Percentiles rank a stretch among this genome's conserved stretches.
These are phyloP conservation scores for Sporisorium graminicola DNA, from an alignment of 1,284 basidiomycete genomes.

Conservation along the genomic window DNA sequence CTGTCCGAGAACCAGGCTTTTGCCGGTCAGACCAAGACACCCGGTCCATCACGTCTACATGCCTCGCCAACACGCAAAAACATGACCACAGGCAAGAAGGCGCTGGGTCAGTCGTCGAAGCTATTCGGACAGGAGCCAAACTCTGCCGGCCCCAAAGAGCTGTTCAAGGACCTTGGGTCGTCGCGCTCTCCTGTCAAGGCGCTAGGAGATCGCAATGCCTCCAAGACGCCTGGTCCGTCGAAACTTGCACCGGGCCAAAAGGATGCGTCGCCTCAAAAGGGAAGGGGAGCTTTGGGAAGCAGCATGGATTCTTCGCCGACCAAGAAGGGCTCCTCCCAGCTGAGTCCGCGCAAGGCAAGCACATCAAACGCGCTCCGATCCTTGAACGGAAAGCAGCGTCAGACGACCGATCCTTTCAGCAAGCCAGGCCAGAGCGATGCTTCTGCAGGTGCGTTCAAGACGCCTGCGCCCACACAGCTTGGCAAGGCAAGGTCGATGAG, in stretches of 20 bases:
- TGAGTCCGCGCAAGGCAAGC: conserved; percentile 41
- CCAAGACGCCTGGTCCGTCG: conserved; percentile 44
- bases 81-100: conserved; percentile 46
- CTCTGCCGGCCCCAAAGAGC: conserved; percentile 36
- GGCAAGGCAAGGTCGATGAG: conserved; percentile 28
- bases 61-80: conserved; percentile 43
- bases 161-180: conserved; percentile 37
- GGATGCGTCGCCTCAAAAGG: conserved; percentile 25
- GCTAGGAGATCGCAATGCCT: conserved; percentile 37
- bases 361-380: conserved; percentile 34
- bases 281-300: conserved; percentile 10
- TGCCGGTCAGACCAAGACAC: conserved; percentile 42
- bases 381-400: conserved; percentile 46
- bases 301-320: conserved; percentile 16
- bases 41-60: conserved; percentile 34
- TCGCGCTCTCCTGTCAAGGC: conserved; percentile 45
- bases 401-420: conserved; percentile 31
- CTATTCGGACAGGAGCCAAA: conserved; percentile 31
- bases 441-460: conserved; percentile 22
- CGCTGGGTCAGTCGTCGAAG: conserved; percentile 28
- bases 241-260: conserved; percentile 13
- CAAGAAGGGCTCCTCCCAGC: conserved; percentile 28
- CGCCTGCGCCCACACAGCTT: conserved; percentile 35
- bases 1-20: conserved; percentile 51
- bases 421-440: conserved; percentile 24